Evolutionary conservation across 2,329 filamentous ascomycete genomes (phyloP).

Genomic region (Chaetomium sp.): DNA sequence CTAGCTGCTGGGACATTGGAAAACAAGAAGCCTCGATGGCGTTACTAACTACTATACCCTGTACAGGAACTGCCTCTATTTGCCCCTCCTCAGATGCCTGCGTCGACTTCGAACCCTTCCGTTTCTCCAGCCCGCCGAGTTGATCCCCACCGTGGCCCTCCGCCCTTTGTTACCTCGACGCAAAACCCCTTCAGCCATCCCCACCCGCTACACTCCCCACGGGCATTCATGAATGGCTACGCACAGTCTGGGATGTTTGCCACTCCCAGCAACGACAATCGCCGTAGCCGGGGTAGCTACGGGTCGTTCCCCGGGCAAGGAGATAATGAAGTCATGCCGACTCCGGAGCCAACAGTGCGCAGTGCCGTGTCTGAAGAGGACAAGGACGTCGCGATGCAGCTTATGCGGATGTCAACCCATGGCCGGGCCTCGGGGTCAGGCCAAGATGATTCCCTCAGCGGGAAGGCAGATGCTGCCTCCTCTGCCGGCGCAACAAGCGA

Average conservation of each 20-base stretch:
- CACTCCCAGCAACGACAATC: conserved; percentile 55
- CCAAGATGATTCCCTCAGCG: conserved; percentile 87
- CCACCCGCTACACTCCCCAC: conserved; percentile 75
- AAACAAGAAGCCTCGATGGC: neutral
- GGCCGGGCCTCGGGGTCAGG: conserved; percentile 91
- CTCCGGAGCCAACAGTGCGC: conserved; percentile 92
- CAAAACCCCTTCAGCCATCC: conserved; percentile 77
- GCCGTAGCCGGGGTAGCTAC: conserved; percentile 60
- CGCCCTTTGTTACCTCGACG: conserved; percentile 69
- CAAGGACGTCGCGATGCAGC: conserved; percentile 87
- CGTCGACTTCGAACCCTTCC: conserved; percentile 93
- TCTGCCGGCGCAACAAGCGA: conserved; percentile 82
- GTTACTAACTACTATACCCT: conserved; percentile 21
- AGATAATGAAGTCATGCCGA: conserved; percentile 57
- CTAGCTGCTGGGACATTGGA: neutral
- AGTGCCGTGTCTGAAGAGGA: conserved; percentile 96
- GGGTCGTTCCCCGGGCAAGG: conserved; percentile 44
- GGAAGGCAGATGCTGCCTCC: conserved; percentile 75
- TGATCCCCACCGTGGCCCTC: conserved; percentile 61
- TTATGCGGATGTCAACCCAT: conserved; percentile 92
- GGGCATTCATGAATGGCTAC: conserved; percentile 58
- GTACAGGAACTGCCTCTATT: conserved; percentile 87
- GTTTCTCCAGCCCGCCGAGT: conserved; percentile 83
- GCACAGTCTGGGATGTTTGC: conserved; percentile 53
- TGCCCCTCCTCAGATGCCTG: conserved; percentile 86